Evolutionary conservation across 257 asterid species (phyloP), one percentile per base, ranked within the genome.

Genomic region (Solanum pinnatisectum): DNA sequence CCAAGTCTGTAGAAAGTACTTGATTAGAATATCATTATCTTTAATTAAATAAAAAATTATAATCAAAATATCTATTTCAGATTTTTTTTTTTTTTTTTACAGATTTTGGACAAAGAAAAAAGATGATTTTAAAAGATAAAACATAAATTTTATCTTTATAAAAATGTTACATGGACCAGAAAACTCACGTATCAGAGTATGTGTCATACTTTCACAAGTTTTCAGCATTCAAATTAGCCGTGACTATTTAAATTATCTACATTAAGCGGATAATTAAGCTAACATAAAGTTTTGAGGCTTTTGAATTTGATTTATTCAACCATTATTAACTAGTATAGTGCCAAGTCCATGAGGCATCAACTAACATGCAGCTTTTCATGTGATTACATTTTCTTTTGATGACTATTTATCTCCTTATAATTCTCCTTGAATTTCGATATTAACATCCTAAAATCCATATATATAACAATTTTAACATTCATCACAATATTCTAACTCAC

Each of bases 371-470:
- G 85, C 67, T 87, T 67, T 88, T 82, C 85, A 27, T 79, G 68
- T 87, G 82, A 79, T 11, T 49, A 7, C 37, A 4, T 16, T 25
- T 81, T 13, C 65, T 79, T 78, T 78, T 78, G 63, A 78, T 40
- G 37, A 36, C 8, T 35, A 78, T 30, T 52, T 23, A 22, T 60
- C 30, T 79, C 91, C 85, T 23, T 27, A 44, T 44, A 25, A 27
- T 44, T 79, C 63, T 84, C 90, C 91, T 87, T 87, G 79, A 6
- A 40, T 33, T 87, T 82, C 90, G 89, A 73, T 81, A 49, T 37
- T 25, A 18, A 36, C 49, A 32, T 12, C 7, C n/a, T 88, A 23
- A 59, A 44, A 30, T 81, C 20, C 32, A 23, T 9, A 14, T 13
- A 27, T 18, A 79, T 15, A 44, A 25, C 37, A 7, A 8, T 4